phyloP scores from a whole-genome alignment of 176 grass and related monocot species.

The Oropetium thomaeum region DNA sequence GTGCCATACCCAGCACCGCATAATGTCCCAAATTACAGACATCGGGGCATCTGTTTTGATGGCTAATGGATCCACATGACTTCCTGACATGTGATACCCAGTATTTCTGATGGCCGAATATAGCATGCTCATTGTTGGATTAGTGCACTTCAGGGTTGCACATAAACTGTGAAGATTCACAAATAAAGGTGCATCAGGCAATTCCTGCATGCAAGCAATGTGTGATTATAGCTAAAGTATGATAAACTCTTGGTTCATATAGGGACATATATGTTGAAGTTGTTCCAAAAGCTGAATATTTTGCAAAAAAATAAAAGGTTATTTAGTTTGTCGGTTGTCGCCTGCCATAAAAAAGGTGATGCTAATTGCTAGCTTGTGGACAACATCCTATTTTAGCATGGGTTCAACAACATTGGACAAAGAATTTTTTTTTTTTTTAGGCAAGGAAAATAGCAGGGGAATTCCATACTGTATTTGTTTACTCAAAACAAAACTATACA shows the following conservation, averaged over 20 bases:
- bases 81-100: constrained; percentile 54
- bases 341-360: too few relatives aligned
- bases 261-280: background rate
- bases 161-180: constrained; percentile 48
- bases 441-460: too few relatives aligned
- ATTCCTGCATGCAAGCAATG: constrained; percentile 38
- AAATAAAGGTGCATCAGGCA: constrained; percentile 46
- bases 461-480: too few relatives aligned
- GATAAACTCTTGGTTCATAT: too few relatives aligned
- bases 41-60: constrained; percentile 57
- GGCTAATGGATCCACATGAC: constrained; percentile 53
- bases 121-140: constrained; percentile 44
- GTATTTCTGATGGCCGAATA: constrained; percentile 52
- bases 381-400: too few relatives aligned
- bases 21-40: constrained; percentile 60
- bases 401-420: too few relatives aligned
- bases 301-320: too few relatives aligned
- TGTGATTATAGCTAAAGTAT: background rate
- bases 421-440: too few relatives aligned
- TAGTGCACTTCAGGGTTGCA: constrained; percentile 51
- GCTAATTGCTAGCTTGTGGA: too few relatives aligned
- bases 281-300: too few relatives aligned
- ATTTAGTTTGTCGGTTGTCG: too few relatives aligned
- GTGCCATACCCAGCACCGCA: constrained; percentile 49
- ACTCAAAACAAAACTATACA: too few relatives aligned